Conservation (phyloP, 768 basidiomycete genomes). For the Termitomyces sp. region DNA sequence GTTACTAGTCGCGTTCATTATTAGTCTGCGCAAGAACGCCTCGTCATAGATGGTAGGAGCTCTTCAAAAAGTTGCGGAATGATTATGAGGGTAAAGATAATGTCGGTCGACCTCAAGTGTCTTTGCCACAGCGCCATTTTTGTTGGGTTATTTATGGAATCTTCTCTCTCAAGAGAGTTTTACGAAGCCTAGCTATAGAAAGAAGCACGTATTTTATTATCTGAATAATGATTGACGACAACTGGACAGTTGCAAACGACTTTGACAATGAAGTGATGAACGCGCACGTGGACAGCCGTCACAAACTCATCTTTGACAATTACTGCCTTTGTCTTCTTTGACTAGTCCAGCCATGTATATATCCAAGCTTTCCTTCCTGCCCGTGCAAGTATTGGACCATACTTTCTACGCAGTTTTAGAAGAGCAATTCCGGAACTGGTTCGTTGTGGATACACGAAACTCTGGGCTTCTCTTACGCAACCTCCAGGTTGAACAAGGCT, state of each 20-base stretch:
- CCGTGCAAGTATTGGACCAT: not conserved
- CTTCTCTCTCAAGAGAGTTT: not conserved
- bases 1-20: not conserved
- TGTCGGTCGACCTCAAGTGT: not conserved
- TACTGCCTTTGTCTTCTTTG: not conserved
- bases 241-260: not conserved
- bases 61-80: not conserved
- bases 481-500: not conserved
- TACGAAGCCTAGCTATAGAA: not conserved
- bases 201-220: not conserved
- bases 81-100: not conserved
- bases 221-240: not conserved
- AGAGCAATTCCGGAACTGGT: conserved; percentile 1
- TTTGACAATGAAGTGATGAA: not conserved
- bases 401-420: not conserved
- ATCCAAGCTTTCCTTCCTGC: not conserved
- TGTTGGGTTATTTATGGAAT: not conserved
- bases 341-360: not conserved
- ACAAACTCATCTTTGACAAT: not conserved
- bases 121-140: not conserved
- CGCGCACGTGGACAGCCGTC: not conserved
- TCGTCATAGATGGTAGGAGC: not conserved
- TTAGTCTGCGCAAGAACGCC: not conserved
- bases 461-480: not conserved
- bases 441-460: not conserved